Evolutionary conservation across 768 basidiomycete species (phyloP), one percentile per base, ranked within the genome.

Genomic region (Rhizopogon sp.): DNA sequence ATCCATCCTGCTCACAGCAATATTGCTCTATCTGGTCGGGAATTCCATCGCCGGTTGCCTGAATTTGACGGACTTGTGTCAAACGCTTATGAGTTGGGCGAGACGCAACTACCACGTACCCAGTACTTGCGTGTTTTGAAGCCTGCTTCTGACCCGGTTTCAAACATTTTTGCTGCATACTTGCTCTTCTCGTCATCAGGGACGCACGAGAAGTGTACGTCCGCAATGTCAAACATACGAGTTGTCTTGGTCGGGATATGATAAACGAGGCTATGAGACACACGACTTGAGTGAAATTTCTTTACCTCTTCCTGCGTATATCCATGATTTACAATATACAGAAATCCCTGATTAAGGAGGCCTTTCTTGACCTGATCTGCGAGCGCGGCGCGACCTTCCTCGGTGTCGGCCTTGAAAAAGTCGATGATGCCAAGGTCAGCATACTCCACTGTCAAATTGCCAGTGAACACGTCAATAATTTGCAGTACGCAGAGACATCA

Each of bases 1-100:
- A 6, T 39, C 1, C 39, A 39, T 39, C 2, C 5, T 3, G 59
- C 78, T 55, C 55, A 86, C 85, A 73, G 58, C 80, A 82, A 61
- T 87, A 86, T 46, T 79, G 73, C 60, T 87, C 85, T 13, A 85
- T 60, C 58, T 85, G 82, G 61, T 87, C 85, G 16, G 67, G 75
- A 20, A 87, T 78, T 5, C 85, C 85, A 7, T 75, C 76, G 42
- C 80, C 81, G 44, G 86, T 79, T 45, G 81, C 79, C 84, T 87
- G 52, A 20, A 11, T 25, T 20, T 14, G 39, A 39, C 16, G 13
- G 14, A 39, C 14, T 39, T 33, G 31, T 10, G 2, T 33, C 31
- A 33, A 39, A 39, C 5, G 14, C 2, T 13, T 13, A 14, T 39
- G 16, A 16, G 5, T 39, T 16, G 39, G 10, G 39, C 14, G 14